Evolutionary conservation across 495 filamentous ascomycete species (phyloP), one percentile per base, ranked within the genome.

Genomic region (Neurospora sp.): DNA sequence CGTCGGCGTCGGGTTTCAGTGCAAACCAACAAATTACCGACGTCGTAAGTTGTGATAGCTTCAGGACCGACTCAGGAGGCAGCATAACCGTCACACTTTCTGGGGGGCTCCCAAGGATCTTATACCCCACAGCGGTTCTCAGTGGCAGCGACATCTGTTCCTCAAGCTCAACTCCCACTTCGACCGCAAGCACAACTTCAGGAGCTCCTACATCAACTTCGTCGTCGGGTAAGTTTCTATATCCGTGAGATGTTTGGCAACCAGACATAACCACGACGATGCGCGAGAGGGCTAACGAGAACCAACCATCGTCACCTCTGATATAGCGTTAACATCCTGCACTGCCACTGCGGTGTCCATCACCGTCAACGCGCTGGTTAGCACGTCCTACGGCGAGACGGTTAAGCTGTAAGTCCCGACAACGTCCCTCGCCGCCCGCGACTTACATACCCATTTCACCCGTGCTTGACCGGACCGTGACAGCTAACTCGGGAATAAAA

Each of bases 311-410:
- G 10, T 20, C 20, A 10, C 18, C 18, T 46, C 18, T 46, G 8
- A 61, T 61, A 35, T 8, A 61, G 53, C 68, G 40, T 66, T 20
- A n/a, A 27, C 42, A 8, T 70, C 75, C 14, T 87, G 85, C 76
- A 79, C 84, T 1, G 77, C 81, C 5, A 80, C 84, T 0, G 83
- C 86, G 0, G 87, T 90, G 0, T 79, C 83, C 3, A 82, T 91
- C 20, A 89, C 86, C 0, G 91, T 92, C 76, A 83, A 90, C 48
- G 84, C 85, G 22, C 82, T 82, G 14, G 88, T 85, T 0, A 83
- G 79, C 0, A 92, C 90, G 0, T 74, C 66, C 0, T 88, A 78
- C 31, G 90, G 89, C 4, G 85, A 91, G 73, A 88, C 85, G 10
- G 81, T 91, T 77, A 87, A 86, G 75, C 75, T 92, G 81, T 79